Evolutionary conservation across 2,329 filamentous ascomycete genomes (phyloP).

Genomic region (Fusarium agapanthi): DNA sequence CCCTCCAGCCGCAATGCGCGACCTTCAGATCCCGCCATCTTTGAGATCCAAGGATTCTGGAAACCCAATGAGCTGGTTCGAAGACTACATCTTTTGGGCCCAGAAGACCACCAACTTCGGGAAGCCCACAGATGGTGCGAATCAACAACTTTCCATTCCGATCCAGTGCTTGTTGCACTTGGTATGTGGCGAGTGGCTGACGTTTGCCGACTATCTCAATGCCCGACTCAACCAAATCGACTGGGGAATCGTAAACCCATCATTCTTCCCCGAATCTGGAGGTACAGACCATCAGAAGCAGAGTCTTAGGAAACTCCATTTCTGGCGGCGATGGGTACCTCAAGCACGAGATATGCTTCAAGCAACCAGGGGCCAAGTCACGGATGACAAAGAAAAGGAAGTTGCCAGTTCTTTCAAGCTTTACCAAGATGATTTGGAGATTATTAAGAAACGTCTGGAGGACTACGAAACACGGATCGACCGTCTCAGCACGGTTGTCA

Average conservation of each 20-base stretch:
- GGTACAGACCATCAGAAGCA: background rate
- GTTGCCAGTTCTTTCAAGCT: no score
- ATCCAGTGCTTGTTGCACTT: background rate
- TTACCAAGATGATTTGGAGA: background rate
- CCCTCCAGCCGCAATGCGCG: background rate
- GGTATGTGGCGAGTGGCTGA: background rate
- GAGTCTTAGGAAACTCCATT: background rate
- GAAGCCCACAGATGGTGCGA: fast-evolving
- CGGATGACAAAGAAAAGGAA: fast-evolving
- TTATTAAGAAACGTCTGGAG: background rate
- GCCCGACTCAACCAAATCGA: background rate
- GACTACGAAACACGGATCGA: background rate
- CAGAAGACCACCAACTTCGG: background rate
- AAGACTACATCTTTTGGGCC: background rate
- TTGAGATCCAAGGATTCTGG: background rate
- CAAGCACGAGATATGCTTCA: background rate
- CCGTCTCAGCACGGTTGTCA: background rate
- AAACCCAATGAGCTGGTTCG: background rate
- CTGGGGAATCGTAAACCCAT: background rate
- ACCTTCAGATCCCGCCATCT: background rate
- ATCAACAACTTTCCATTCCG: background rate
- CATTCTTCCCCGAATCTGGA: background rate
- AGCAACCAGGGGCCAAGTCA: background rate
- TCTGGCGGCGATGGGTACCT: background rate
- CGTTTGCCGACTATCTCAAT: background rate